These are phyloP conservation scores for Calocybe cyanea DNA, from an alignment of 768 basidiomycete genomes.

Conservation along the genomic window DNA sequence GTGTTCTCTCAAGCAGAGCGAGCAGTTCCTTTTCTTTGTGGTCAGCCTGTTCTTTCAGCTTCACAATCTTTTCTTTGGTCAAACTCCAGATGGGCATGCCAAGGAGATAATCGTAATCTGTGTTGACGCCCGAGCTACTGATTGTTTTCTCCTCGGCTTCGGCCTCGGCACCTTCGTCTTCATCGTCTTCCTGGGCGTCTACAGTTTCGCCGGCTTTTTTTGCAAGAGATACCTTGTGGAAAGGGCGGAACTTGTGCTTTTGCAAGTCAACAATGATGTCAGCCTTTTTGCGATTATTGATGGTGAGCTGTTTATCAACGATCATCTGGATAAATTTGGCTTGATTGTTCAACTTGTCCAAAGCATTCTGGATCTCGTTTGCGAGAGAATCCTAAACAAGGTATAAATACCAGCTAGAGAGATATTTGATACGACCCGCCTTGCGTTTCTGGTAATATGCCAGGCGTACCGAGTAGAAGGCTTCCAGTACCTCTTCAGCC, in stretches of 20 bases:
- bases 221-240: conserved; percentile 75
- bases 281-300: conserved; percentile 85
- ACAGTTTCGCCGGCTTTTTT: conserved; percentile 66
- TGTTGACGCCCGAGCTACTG: conserved; percentile 26
- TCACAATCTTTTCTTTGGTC: conserved; percentile 95
- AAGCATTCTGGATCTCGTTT: conserved; percentile 71
- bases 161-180: conserved; percentile 38
- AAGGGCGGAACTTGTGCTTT: conserved; percentile 81
- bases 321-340: conserved; percentile 98
- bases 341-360: conserved; percentile 89
- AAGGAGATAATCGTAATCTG: conserved; percentile 90
- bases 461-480: conserved; percentile 87
- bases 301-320: conserved; percentile 72
- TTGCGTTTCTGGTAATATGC: conserved; percentile 96
- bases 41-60: conserved; percentile 71
- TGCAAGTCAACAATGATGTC: conserved; percentile 85
- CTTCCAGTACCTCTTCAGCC: conserved; percentile 88
- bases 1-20: conserved; percentile 68
- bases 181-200: conserved; percentile 49
- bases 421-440: conserved; percentile 39
- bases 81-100: conserved; percentile 95
- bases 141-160: conserved; percentile 28
- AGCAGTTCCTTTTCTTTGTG: conserved; percentile 84
- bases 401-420: background rate
- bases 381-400: conserved; percentile 72